phyloP scores from a whole-genome alignment of 805 yeast species.

The Cyberlindnera euphorbiiphila region DNA sequence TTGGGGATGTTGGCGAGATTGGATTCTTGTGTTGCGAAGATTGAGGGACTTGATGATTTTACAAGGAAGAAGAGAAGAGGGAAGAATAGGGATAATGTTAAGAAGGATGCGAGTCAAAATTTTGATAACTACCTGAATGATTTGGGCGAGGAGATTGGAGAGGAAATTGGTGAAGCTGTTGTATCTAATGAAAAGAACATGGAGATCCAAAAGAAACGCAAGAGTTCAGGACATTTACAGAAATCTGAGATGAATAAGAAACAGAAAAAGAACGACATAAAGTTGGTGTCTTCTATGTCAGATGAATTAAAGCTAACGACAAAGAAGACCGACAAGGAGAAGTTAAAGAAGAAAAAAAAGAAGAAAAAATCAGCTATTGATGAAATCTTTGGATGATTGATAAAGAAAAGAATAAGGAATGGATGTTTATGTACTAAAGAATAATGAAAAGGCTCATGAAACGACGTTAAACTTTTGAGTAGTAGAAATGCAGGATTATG shows the following conservation, averaged over 20 bases:
- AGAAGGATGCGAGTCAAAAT: not conserved
- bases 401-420: too few species aligned
- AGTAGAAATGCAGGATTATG: not conserved
- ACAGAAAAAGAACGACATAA: conserved; percentile 1
- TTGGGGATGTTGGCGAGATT: conserved; percentile 54
- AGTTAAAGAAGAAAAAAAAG: conserved; percentile 39
- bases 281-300: too few species aligned
- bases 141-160: conserved; percentile 33
- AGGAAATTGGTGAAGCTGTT: too few species aligned
- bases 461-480: conserved; percentile 7
- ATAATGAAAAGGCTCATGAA: conserved; percentile 4
- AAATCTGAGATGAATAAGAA: conserved; percentile 1
- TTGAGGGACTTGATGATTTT: conserved; percentile 14
- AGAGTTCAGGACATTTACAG: not conserved
- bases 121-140: conserved; percentile 6
- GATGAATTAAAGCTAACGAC: not conserved
- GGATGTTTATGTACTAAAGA: conserved; percentile 1
- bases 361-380: conserved; percentile 59
- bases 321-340: conserved; percentile 9
- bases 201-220: conserved; percentile 2
- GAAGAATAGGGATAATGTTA: not conserved
- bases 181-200: too few species aligned
- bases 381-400: conserved; percentile 69
- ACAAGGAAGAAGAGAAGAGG: not conserved
- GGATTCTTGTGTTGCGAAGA: conserved; percentile 20